A percentile compares a stretch with the other conserved stretches of the same genome.
These are phyloP conservation scores for Hippophae tibetana DNA, from an alignment of 306 rosid genomes.

Conservation along the genomic window DNA sequence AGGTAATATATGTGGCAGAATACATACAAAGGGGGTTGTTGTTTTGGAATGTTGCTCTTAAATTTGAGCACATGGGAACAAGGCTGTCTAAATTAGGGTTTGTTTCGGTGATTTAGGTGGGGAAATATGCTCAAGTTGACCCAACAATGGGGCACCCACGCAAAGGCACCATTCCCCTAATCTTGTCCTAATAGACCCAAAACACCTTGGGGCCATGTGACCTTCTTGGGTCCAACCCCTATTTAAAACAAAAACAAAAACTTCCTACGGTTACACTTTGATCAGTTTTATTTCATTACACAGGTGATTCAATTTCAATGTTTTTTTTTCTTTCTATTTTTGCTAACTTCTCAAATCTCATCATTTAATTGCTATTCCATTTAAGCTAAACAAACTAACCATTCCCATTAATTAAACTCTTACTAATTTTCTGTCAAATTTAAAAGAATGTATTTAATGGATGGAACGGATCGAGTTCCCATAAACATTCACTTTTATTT, in stretches of 20 bases:
- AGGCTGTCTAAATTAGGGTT: conserved; percentile 69
- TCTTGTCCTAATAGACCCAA: conserved; percentile 76
- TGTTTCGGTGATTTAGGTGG: conserved; percentile 60
- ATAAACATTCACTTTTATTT: no score
- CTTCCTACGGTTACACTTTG: no score
- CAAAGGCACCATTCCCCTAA: conserved; percentile 46
- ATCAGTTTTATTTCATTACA: no score
- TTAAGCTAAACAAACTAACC: no score
- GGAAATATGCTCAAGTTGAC: conserved; percentile 79
- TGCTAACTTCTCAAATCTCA: no score
- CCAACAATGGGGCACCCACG: conserved; percentile 83
- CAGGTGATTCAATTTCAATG: no score
- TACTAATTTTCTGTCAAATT: no score
- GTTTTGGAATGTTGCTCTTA: conserved; percentile 92
- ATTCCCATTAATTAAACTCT: no score
- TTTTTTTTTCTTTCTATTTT: no score
- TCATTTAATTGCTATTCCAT: no score
- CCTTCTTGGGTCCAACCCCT: conserved; percentile 48
- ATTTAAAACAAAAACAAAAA: conserved; percentile 4
- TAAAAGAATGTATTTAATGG: no score
- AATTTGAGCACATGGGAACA: conserved; percentile 98
- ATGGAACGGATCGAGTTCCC: no score
- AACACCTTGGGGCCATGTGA: conserved; percentile 65
- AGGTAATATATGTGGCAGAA: conserved; percentile 28
- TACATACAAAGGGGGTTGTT: conserved; percentile 32